A percentile compares a stretch with the other conserved stretches of the same genome.
These are phyloP conservation scores for Alternaria ventricosa DNA, from an alignment of 2,329 filamentous ascomycete genomes.

Conservation along the genomic window DNA sequence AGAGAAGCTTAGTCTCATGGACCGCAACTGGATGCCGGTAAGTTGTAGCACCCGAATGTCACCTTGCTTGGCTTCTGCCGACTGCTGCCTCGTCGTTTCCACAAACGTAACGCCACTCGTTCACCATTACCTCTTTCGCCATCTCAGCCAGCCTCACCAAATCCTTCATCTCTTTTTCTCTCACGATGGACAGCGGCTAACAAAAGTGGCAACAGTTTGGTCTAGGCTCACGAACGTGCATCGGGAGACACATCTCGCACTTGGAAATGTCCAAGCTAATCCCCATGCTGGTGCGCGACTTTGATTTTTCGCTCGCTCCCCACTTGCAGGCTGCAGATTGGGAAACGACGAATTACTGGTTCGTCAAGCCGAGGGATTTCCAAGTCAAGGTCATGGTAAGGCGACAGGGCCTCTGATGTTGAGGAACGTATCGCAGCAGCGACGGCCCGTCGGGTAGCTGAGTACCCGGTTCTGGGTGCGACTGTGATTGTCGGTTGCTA, in stretches of 20 bases:
- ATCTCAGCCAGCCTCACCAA: not conserved
- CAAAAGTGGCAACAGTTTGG: conserved; percentile 15
- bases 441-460: not conserved
- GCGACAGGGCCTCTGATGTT: not conserved
- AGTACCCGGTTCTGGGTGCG: not conserved
- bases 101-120: not conserved
- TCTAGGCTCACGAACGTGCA: conserved; percentile 26
- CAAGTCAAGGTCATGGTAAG: conserved; percentile 9
- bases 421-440: not conserved
- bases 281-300: conserved; percentile 17
- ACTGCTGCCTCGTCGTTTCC: not conserved
- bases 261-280: conserved; percentile 16
- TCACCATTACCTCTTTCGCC: not conserved
- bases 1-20: conserved; percentile 21
- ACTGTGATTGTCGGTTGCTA: not conserved
- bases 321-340: conserved; percentile 12
- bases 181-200: not conserved
- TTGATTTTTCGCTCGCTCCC: conserved; percentile 19
- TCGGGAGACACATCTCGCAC: conserved; percentile 23
- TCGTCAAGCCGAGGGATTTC: conserved; percentile 17
- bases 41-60: not conserved
- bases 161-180: not conserved
- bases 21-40: conserved; percentile 27
- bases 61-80: not conserved
- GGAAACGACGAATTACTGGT: conserved; percentile 19